Evolutionary conservation across 257 asterid genomes (phyloP).

Genomic region (Echites panduratus): DNA sequence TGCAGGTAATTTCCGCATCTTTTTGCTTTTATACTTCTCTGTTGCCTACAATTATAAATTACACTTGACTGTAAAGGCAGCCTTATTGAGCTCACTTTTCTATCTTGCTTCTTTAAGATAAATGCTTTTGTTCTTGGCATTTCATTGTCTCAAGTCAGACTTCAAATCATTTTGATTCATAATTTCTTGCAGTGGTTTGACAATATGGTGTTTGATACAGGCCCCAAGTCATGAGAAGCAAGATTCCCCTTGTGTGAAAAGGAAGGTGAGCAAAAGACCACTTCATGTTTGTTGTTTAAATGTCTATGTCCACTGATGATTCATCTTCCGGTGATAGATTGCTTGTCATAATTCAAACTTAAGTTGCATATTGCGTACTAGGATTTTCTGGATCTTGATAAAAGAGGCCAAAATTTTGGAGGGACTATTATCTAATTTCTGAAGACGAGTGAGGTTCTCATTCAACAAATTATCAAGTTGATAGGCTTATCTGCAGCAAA

Average conservation of each 20-base stretch:
- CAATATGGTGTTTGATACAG: slow-evolving; percentile 32
- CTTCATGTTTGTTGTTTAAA: slow-evolving; percentile 3
- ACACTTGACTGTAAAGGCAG: not conserved
- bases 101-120: not conserved
- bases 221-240: slow-evolving; percentile 35
- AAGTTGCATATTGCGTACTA: slow-evolving; percentile 8
- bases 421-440: not conserved
- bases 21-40: not conserved
- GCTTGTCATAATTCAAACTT: not conserved
- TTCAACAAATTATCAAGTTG: not conserved
- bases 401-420: not conserved
- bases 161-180: not conserved
- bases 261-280: slow-evolving; percentile 47
- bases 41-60: not conserved
- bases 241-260: slow-evolving; percentile 54
- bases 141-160: not conserved
- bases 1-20: slow-evolving; percentile 35
- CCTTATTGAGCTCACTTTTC: not conserved
- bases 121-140: not conserved
- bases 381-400: not conserved
- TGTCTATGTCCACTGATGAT: not conserved
- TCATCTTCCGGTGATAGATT: slow-evolving; percentile 1
- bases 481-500: not conserved
- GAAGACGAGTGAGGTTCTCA: not conserved
- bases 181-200: slow-evolving; percentile 2